A percentile compares a stretch with the other conserved stretches of the same genome.
phyloP scores from a whole-genome alignment of 2,329 filamentous ascomycete species.

The Sporothrix mexicana region DNA sequence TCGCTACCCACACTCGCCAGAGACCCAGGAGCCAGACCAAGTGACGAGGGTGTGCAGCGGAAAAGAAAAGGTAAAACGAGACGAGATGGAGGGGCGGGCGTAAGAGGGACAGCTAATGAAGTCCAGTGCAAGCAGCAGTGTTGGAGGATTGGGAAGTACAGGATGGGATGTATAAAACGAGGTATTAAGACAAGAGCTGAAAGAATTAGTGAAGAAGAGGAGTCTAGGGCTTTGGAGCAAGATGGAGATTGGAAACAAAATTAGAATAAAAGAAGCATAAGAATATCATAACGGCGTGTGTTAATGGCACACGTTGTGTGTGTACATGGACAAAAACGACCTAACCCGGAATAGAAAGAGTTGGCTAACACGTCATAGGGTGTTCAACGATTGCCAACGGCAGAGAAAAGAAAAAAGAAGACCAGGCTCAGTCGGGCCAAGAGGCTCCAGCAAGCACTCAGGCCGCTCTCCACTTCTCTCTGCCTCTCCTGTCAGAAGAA shows the following conservation, averaged over 20 bases:
- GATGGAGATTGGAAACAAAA: slow-evolving; percentile 1
- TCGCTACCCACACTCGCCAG: too few species aligned
- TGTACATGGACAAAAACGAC: neutral
- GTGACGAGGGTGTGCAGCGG: too few species aligned
- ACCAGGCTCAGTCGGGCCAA: neutral
- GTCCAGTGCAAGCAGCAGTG: neutral
- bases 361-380: slow-evolving; percentile 29
- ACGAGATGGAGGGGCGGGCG: neutral
- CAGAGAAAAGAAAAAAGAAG: neutral
- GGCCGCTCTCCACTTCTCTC: neutral
- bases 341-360: slow-evolving; percentile 16
- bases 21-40: neutral
- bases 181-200: neutral
- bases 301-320: neutral
- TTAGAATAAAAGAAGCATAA: slow-evolving; percentile 18
- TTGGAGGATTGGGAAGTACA: neutral
- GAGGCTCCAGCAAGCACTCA: neutral
- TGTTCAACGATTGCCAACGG: neutral
- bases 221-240: neutral
- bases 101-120: neutral
- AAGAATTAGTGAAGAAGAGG: neutral
- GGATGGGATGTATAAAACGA: neutral
- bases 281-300: neutral
- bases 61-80: neutral
- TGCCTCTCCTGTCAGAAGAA: neutral